phyloP scores from a whole-genome alignment of 768 basidiomycete species.

The Cantharellus anzutake region DNA sequence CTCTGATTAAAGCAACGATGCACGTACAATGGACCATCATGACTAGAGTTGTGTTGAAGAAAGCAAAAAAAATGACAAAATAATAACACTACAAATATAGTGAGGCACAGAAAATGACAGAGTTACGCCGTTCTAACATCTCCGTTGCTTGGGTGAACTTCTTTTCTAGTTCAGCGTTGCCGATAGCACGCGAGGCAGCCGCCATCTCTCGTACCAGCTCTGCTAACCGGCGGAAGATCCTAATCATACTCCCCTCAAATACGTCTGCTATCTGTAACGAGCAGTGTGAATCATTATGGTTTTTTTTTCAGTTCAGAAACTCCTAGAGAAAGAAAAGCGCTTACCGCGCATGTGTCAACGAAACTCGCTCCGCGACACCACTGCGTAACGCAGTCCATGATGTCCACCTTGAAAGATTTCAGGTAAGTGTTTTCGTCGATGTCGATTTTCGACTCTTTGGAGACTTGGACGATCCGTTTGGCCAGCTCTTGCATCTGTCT shows the following conservation, averaged over 20 bases:
- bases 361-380: constrained; percentile 99
- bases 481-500: constrained; percentile 94
- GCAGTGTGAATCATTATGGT: not conserved
- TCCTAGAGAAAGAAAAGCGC: not conserved
- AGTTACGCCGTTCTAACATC: constrained; percentile 86
- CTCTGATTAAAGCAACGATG: no score
- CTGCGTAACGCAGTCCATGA: constrained; percentile 93
- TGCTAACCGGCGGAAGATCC: constrained; percentile 85
- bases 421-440: constrained; percentile 92
- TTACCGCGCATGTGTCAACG: constrained; percentile 85
- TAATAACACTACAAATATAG: constrained; percentile 38
- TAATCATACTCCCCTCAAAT: constrained; percentile 92
- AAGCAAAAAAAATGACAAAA: not conserved
- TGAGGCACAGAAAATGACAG: constrained; percentile 81
- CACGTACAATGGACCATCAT: no score
- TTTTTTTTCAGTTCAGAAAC: not conserved
- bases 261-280: constrained; percentile 69
- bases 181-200: constrained; percentile 88
- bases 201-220: constrained; percentile 95
- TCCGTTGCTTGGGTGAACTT: constrained; percentile 86
- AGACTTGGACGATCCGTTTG: constrained; percentile 88
- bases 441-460: constrained; percentile 78
- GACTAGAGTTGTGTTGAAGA: no score
- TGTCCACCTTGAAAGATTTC: constrained; percentile 88
- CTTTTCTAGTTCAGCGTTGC: constrained; percentile 80